Percentiles rank a stretch among this genome's conserved stretches.
Conservation (phyloP, 768 basidiomycete genomes). For the Asterophora parasitica region DNA sequence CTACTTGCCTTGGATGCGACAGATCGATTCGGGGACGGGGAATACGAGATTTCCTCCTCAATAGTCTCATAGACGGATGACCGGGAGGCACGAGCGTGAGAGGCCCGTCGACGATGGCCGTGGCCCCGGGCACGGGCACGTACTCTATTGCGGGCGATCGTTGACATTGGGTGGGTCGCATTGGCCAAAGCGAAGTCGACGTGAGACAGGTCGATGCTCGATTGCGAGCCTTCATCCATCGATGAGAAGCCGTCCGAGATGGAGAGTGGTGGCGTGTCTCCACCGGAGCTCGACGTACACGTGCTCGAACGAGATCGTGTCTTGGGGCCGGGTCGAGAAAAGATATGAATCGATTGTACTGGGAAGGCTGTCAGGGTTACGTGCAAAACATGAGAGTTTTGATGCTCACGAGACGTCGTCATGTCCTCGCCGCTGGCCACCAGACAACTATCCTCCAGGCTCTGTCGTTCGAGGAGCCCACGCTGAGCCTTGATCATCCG, state of each 20-base stretch:
- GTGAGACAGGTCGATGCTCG: slow-evolving; percentile 68
- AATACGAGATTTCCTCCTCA: slow-evolving; percentile 55
- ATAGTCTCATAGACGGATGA: slow-evolving; percentile 78
- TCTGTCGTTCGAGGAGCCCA: slow-evolving; percentile 61
- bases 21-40: slow-evolving; percentile 20
- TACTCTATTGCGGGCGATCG: slow-evolving; percentile 34
- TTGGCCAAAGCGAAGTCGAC: slow-evolving; percentile 55
- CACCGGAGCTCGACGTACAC: slow-evolving; percentile 61
- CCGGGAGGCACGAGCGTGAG: slow-evolving; percentile 56
- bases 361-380: slow-evolving; percentile 14
- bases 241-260: slow-evolving; percentile 60
- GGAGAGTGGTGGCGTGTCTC: slow-evolving; percentile 68
- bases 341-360: slow-evolving; percentile 51
- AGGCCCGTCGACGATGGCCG: slow-evolving; percentile 69
- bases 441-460: slow-evolving; percentile 61
- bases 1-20: slow-evolving; percentile 28
- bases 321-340: slow-evolving; percentile 51
- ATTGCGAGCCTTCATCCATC: slow-evolving; percentile 67
- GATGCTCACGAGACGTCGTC: slow-evolving; percentile 43
- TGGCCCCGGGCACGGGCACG: slow-evolving; percentile 55
- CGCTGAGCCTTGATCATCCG: slow-evolving; percentile 62
- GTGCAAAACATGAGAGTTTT: neutral
- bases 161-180: slow-evolving; percentile 45
- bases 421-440: slow-evolving; percentile 65
- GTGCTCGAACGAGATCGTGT: slow-evolving; percentile 63